Conservation (phyloP, 1,284 basidiomycete genomes). For the Tremellales sp. region DNA sequence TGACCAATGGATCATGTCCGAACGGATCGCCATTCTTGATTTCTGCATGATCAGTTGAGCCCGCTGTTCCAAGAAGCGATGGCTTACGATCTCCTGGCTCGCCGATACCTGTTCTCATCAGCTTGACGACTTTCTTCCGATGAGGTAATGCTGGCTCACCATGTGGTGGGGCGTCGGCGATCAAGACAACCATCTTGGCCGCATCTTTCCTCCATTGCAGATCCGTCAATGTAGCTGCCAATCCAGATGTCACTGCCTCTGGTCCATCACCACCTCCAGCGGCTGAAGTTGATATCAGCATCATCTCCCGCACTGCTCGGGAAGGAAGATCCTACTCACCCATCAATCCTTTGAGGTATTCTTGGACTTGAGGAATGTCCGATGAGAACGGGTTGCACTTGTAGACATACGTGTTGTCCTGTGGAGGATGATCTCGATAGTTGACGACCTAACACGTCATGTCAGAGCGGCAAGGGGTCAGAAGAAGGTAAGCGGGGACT, state of each 20-base stretch:
- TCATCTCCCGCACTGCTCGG: background rate
- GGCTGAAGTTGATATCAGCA: slow-evolving; percentile 56
- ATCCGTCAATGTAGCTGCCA: slow-evolving; percentile 71
- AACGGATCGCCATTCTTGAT: slow-evolving; percentile 83
- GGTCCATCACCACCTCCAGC: slow-evolving; percentile 97
- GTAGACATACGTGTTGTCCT: slow-evolving; percentile 88
- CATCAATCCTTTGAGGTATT: slow-evolving; percentile 60
- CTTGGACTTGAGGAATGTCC: slow-evolving; percentile 81
- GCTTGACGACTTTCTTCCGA: slow-evolving; percentile 21
- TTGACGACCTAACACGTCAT: slow-evolving; percentile 56
- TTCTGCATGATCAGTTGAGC: slow-evolving; percentile 52
- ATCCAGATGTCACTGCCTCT: slow-evolving; percentile 92
- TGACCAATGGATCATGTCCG: slow-evolving; percentile 78
- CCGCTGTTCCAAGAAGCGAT: background rate
- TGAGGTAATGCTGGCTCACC: slow-evolving; percentile 42
- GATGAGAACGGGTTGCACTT: slow-evolving; percentile 94
- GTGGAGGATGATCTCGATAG: slow-evolving; percentile 90
- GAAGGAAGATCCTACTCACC: slow-evolving; percentile 25
- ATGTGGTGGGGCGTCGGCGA: slow-evolving; percentile 97
- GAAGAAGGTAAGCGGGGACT: slow-evolving; percentile 12
- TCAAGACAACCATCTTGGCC: slow-evolving; percentile 91
- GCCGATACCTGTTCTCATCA: slow-evolving; percentile 35
- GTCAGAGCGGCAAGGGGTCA: background rate
- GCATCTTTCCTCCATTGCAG: slow-evolving; percentile 89
- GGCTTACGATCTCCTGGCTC: slow-evolving; percentile 44